These are phyloP conservation scores for Fragosphaeria purpurea DNA, from an alignment of 2,329 filamentous ascomycete species.

Conservation along the genomic window DNA sequence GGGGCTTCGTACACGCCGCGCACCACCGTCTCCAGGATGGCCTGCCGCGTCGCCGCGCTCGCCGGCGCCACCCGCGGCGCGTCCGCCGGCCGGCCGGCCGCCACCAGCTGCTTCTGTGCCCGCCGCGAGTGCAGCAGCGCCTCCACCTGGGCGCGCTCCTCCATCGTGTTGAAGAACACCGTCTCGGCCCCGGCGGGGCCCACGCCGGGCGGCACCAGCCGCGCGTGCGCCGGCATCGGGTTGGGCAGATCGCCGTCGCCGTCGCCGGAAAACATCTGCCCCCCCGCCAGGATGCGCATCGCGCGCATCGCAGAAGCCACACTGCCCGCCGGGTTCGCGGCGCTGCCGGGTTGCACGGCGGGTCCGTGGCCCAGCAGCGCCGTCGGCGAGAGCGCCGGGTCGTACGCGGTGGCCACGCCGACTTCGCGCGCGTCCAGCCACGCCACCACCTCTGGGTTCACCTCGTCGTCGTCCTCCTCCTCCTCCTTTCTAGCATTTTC, in stretches of 20 bases:
- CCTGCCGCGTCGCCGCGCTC: constrained; percentile 17
- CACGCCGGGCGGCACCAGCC: constrained; percentile 10
- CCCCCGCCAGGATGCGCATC: constrained; percentile 29
- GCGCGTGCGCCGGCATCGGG: constrained; percentile 17
- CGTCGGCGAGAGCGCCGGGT: constrained; percentile 23
- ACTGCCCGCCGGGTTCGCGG: constrained; percentile 19
- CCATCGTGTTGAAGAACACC: constrained; percentile 27
- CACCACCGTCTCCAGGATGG: constrained; percentile 26
- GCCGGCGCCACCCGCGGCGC: constrained; percentile 10
- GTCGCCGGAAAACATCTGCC: constrained; percentile 25
- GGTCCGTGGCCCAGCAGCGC: constrained; percentile 27
- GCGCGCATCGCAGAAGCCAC: constrained; percentile 25
- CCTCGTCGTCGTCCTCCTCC: constrained; percentile 3
- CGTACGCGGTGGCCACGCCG: constrained; percentile 21
- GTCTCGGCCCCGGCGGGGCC: too few species aligned
- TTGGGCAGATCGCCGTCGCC: constrained; percentile 9
- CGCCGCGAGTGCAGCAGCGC: constrained; percentile 5
- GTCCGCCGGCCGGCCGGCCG: not conserved
- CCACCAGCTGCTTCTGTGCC: not conserved
- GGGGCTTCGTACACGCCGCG: constrained; percentile 27
- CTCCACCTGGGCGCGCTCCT: constrained; percentile 15
- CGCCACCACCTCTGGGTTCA: constrained; percentile 2
- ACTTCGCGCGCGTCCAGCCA: constrained; percentile 19
- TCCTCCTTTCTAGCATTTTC: not conserved
- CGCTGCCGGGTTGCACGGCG: constrained; percentile 21